Evolutionary conservation across 1,139 yeast genomes (phyloP), one percentile per base, ranked within the genome.

Genomic region (Scheffersomyces illinoinensis): DNA sequence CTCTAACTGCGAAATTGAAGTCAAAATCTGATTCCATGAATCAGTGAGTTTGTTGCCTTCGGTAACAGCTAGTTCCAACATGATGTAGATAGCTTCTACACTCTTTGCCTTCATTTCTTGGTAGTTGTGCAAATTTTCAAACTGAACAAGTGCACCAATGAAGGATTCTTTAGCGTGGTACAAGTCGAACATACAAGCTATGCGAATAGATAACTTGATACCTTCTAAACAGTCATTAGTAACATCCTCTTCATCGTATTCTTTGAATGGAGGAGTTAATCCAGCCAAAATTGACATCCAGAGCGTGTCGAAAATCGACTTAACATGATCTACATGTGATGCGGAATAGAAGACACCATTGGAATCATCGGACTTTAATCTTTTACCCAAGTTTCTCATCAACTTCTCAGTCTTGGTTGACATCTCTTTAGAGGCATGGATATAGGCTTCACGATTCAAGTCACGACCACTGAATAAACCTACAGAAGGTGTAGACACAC

Each of bases 281-380:
- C 97, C 98, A 5, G 98, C 99, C 64, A 96, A 80, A 57, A 95
- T 85, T 0, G 98, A 92, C 98, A 95, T 93, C 99, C 99, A 96
- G 55, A 91, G 79, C 17, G 92, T 92, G 68, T 93, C 98, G 75
- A 95, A 95, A 71, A 96, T 91, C 0, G 98, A 95, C 68, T 86
- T 90, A 23, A 93, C 97, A 71, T 95, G 98, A 64, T 92, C 96
- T 20, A 91, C 86, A 70, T 90, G 95, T 3, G 95, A 88, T 0
- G 97, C 85, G 5, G 77, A 80, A 61, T 79, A 77, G 57, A 77
- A 81, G 1, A 75, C 71, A 5, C 65, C 66, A 51, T 68, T 68
- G 1, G 69, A 58, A 23, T 73, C 76, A 50, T 75, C 80, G 7
- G 75, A 70, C 54, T 76, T 75, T 55, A 74, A 66, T 56, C 72